These are phyloP conservation scores for Trichoderma koningii DNA, from an alignment of 2,329 filamentous ascomycete species.

Conservation along the genomic window DNA sequence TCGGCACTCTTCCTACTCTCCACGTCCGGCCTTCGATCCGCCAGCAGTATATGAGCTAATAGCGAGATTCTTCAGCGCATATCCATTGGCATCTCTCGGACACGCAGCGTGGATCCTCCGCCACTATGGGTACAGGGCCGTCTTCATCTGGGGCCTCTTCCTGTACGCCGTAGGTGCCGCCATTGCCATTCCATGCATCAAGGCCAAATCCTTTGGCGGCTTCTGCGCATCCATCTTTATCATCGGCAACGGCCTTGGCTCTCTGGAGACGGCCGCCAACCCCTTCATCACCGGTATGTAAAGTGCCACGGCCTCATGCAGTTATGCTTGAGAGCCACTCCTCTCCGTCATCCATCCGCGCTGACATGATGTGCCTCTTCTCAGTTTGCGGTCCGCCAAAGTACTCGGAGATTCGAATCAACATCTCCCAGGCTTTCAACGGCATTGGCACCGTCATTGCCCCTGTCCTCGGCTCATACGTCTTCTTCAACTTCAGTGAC, in stretches of 20 bases:
- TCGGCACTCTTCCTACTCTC: too few relatives aligned
- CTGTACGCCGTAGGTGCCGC: conserved; percentile 67
- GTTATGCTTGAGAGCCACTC: not conserved
- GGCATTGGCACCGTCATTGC: conserved; percentile 73
- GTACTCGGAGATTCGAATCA: conserved; percentile 73
- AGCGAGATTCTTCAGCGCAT: conserved; percentile 48
- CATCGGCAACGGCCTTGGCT: conserved; percentile 71
- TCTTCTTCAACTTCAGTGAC: conserved; percentile 68
- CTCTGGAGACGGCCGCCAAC: conserved; percentile 77
- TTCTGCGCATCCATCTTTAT: conserved; percentile 75
- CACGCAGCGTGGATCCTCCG: conserved; percentile 65
- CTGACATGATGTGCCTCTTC: not conserved
- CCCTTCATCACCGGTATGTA: conserved; percentile 64
- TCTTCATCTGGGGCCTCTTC: conserved; percentile 68
- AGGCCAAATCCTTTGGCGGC: conserved; percentile 67
- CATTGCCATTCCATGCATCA: conserved; percentile 58
- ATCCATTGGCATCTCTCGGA: conserved; percentile 70
- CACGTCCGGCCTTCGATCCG: too few relatives aligned
- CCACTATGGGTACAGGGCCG: conserved; percentile 65
- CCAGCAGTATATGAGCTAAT: not conserved
- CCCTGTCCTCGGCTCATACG: conserved; percentile 70
- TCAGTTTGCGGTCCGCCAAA: conserved; percentile 60
- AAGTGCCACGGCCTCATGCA: conserved; percentile 28
- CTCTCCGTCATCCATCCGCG: not conserved
- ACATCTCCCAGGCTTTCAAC: conserved; percentile 76